phyloP scores from a whole-genome alignment of 1,139 yeast species.

The Debaryomycetaceae sp. region DNA sequence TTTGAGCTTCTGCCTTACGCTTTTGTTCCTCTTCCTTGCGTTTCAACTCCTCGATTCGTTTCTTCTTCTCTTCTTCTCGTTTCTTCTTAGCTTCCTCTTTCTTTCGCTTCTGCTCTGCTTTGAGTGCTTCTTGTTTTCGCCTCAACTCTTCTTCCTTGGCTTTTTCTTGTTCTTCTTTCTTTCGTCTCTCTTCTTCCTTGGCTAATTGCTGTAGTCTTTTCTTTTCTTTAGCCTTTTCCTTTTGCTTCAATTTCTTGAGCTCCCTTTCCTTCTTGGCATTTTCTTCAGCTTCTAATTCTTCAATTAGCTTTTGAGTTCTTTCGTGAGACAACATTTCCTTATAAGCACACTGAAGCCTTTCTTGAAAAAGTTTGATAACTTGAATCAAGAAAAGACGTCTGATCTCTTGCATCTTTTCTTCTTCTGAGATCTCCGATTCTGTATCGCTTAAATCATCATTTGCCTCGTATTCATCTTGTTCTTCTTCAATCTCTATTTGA shows the following conservation, averaged over 20 bases:
- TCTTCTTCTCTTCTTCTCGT: constrained; percentile 54
- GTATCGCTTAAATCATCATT: constrained; percentile 33
- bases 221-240: constrained; percentile 77
- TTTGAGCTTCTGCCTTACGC: constrained; percentile 44
- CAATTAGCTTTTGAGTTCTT: constrained; percentile 66
- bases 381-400: constrained; percentile 70
- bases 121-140: constrained; percentile 34
- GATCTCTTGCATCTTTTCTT: constrained; percentile 70
- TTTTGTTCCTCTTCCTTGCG: constrained; percentile 48
- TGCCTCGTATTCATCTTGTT: constrained; percentile 29
- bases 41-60: constrained; percentile 36
- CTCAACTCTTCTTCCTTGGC: constrained; percentile 35
- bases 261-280: constrained; percentile 66
- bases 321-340: constrained; percentile 74
- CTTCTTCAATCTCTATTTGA: constrained; percentile 30
- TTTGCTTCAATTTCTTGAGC: constrained; percentile 66
- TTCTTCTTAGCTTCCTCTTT: constrained; percentile 49
- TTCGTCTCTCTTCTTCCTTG: constrained; percentile 69
- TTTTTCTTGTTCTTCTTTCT: constrained; percentile 53
- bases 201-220: constrained; percentile 66
- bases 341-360: constrained; percentile 66
- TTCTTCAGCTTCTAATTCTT: constrained; percentile 78
- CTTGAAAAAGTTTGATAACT: constrained; percentile 71
- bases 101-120: constrained; percentile 41
- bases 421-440: constrained; percentile 52